Base-by-base conservation (phyloP, 805 yeast species). In the Metschnikowia bowlesiae region DNA sequence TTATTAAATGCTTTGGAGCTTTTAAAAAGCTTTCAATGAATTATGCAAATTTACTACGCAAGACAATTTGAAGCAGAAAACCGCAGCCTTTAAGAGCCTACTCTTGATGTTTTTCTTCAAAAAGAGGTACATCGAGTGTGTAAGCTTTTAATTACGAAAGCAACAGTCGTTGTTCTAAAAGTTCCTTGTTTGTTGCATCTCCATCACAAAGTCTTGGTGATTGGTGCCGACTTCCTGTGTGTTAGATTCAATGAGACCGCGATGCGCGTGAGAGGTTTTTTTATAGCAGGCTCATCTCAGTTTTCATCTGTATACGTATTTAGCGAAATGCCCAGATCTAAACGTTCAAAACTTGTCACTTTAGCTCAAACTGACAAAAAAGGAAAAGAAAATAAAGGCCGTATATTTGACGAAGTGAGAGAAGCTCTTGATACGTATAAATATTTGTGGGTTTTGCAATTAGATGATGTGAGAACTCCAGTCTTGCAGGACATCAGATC, bases 331-430 rank as follows among this genome's bases (percentile, higher is more conserved):
- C 97, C 99, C 55, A 89, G 96, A 80, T 90, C 97, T 35, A 91
- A 84, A 69, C 92, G 98, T 81, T 86, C 97, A 59, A 94, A 89
- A 83, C 84, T 91, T 60, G 96, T 94, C 53, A 88, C 98, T 11
- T 78, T 94, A 61, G 94, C 99, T 36, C 92, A 92, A 66, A 92
- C 98, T 55, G 97, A 90, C 60, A 94, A 90, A 71, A 94, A 94
- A 67, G 97, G 97, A 46, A 84, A 85, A 58, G 97, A 89, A 61
- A 90, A 89, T 72, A 94, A 94, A 68, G 92, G 83, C 60, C 79
- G 92, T 62, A 83, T 92, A 59, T 94, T 90, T 59, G 97, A 91
- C 63, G 97, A 90, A 55, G 84, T 94, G 47, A 84, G 96, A 73
- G 79, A 79, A 53, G 83, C 87, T 16, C 78, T 94, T 52, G 97